These are phyloP conservation scores for Parietichytrium sp. DNA, from an alignment of 108 stramenopile genomes.

Conservation along the genomic window DNA sequence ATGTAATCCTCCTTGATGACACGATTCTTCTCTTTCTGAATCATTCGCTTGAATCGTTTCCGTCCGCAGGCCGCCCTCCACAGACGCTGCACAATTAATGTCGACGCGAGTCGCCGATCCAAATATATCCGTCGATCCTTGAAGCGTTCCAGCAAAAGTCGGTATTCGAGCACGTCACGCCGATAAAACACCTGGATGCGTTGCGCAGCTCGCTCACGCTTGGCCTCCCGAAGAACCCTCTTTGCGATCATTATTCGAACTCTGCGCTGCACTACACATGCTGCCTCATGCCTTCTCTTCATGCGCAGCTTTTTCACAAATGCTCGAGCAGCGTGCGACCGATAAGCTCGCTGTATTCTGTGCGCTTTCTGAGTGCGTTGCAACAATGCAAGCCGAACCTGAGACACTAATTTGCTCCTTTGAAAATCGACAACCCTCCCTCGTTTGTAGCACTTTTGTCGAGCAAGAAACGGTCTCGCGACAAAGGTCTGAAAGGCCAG, in stretches of 20 bases:
- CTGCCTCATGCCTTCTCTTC: not conserved
- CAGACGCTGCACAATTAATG: not conserved
- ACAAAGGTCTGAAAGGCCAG: no score
- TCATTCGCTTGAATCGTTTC: not conserved
- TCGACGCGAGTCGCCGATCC: not conserved
- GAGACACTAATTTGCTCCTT: no score
- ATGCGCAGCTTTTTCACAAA: no score
- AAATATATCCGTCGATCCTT: not conserved
- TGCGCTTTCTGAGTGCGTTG: no score
- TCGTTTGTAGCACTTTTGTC: no score
- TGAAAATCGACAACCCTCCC: no score
- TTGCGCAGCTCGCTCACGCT: not conserved
- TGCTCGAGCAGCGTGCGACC: no score
- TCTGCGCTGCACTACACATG: not conserved
- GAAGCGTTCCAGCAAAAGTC: not conserved
- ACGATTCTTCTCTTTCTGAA: not conserved
- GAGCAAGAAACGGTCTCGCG: no score
- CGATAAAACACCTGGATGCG: not conserved
- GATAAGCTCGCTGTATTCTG: no score
- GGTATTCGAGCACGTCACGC: not conserved
- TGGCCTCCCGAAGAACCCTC: not conserved
- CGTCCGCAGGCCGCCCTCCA: not conserved
- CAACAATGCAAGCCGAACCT: no score
- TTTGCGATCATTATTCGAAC: not conserved
- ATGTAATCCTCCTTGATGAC: slow-evolving; percentile 35